These are phyloP conservation scores for Scedosporium dehoogii DNA, from an alignment of 2,329 filamentous ascomycete genomes.

Conservation along the genomic window DNA sequence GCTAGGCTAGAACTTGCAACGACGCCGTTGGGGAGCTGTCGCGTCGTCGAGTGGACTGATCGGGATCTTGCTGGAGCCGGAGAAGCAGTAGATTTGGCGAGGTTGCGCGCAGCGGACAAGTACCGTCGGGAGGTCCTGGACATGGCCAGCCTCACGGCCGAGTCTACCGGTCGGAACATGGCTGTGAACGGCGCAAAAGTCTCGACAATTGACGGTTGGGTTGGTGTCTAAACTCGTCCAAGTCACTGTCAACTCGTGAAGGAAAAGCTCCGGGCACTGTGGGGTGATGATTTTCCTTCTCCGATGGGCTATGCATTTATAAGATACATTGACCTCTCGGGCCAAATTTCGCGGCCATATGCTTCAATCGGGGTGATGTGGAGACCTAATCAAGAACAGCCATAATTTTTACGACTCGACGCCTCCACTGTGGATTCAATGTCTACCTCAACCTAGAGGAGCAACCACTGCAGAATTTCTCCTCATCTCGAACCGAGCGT, in stretches of 20 bases:
- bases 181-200: not conserved
- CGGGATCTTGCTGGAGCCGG: not conserved
- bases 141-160: constrained; percentile 11
- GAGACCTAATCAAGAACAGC: not conserved
- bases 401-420: not conserved
- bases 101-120: not conserved
- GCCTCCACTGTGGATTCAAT: not conserved
- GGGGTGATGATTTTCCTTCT: not conserved
- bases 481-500: not conserved
- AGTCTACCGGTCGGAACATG: constrained; percentile 11
- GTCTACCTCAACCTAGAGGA: not conserved
- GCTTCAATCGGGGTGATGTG: not conserved
- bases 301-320: not conserved
- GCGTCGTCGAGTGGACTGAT: constrained; percentile 1
- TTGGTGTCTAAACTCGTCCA: not conserved
- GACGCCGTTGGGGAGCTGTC: not conserved
- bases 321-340: not conserved
- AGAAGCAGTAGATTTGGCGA: not conserved
- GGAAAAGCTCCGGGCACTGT: not conserved
- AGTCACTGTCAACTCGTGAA: not conserved
- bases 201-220: not conserved
- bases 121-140: constrained; percentile 9
- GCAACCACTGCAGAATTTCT: not conserved
- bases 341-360: not conserved
- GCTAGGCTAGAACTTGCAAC: not conserved